Evolutionary conservation across 345 rosid genomes (phyloP), one percentile per base, ranked within the genome.

Genomic region (Salix arbutifolia): DNA sequence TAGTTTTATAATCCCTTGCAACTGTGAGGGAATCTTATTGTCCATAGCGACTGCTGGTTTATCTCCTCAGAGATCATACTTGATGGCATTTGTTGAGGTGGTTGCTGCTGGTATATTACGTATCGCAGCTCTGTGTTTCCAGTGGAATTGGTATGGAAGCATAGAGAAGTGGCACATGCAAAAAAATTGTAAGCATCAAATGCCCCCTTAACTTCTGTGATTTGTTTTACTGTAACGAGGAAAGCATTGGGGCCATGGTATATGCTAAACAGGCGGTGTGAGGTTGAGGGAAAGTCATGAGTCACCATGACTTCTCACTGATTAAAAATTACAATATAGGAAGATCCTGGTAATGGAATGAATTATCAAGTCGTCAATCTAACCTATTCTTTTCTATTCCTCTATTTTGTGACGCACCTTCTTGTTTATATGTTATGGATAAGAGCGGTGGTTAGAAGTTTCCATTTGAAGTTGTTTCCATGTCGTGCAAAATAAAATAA

Each of bases 1-100:
- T 56, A 56, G 62, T 56, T 56, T 56, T 21, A 76, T 82, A 4
- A 82, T 91, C 40, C 84, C 96, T 21, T 95, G 99, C 82, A 93
- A 95, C 87, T 85, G 84, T 37, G 94, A 87, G 70, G 97, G 99
- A 48, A 69, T 72, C 67, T 72, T 91, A 61, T 73, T 93, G 42
- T 82, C 97, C 56, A 84, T 87, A 2, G 90, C 89, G 6, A 90
- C 94, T 38, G 89, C 93, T 5, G 97, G 97, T 74, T 81, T 91
- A 77, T 89, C 94, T 8, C 97, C 97, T 60, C 97, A 90, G 73
- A 84, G 91, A 78, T 93, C 97, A 21, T 88, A 52, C 77, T 50
- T 83, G 84, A 85, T 89, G 86, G 99, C 97, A 65, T 91, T 89
- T 77, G 53, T 89, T 68, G 97, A 95, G 88, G 94, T 95, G 31